These are phyloP conservation scores for Irpex lacteus DNA, from an alignment of 1,284 basidiomycete genomes.

Conservation along the genomic window DNA sequence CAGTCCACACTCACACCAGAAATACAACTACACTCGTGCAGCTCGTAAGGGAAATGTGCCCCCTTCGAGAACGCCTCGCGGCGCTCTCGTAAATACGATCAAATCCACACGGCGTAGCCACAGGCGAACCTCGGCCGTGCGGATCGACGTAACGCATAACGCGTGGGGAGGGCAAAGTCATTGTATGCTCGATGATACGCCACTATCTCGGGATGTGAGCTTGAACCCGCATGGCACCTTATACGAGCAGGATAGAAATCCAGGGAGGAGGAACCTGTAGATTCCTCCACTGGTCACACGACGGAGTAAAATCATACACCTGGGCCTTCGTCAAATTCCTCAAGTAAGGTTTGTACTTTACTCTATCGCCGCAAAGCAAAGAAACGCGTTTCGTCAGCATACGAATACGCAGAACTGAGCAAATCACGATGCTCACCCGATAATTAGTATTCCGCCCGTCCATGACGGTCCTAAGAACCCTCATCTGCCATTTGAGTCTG, in stretches of 20 bases:
- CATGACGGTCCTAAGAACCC: constrained; percentile 55
- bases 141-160: not conserved
- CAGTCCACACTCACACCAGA: no score
- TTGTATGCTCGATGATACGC: constrained; percentile 80
- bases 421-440: constrained; percentile 43
- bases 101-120: not conserved
- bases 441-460: constrained; percentile 64
- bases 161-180: constrained; percentile 10
- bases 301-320: constrained; percentile 22
- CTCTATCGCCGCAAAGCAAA: constrained; percentile 35
- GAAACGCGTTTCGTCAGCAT: no score
- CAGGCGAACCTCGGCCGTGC: not conserved
- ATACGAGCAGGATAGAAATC: constrained; percentile 52
- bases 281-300: not conserved
- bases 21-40: no score
- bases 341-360: constrained; percentile 59
- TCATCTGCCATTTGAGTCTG: constrained; percentile 69
- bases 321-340: constrained; percentile 57
- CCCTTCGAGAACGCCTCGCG: not conserved
- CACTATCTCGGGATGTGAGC: constrained; percentile 53
- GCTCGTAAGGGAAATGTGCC: constrained; percentile 12
- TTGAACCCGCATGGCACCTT: constrained; percentile 77
- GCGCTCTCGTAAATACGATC: not conserved
- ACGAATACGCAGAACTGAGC: not conserved
- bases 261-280: no score